Conservation (phyloP, 441 rosid species). For the Codiaeum variegatum region DNA sequence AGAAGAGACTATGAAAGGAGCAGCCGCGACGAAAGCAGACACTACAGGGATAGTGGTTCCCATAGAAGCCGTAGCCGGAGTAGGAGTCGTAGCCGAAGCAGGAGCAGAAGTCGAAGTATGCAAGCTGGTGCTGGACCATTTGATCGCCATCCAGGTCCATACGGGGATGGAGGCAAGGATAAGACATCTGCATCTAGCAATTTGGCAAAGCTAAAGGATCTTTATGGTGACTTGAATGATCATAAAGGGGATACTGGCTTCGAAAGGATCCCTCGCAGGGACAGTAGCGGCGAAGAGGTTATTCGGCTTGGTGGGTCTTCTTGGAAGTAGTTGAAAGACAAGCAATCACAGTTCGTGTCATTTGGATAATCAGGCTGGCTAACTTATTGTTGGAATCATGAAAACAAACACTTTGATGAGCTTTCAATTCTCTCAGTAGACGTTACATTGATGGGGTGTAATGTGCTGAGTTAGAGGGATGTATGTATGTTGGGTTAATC, state of each 20-base stretch:
- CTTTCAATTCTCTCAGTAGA: neutral
- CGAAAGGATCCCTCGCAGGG: slow-evolving; percentile 54
- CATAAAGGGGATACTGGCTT: slow-evolving; percentile 42
- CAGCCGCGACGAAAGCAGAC: slow-evolving; percentile 35
- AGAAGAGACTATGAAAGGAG: slow-evolving; percentile 44
- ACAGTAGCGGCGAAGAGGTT: slow-evolving; percentile 74
- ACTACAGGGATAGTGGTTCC: slow-evolving; percentile 36
- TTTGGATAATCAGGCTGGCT: neutral
- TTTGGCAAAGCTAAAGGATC: slow-evolving; percentile 84
- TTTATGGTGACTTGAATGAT: slow-evolving; percentile 66
- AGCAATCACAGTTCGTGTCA: neutral
- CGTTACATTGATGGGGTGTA: neutral
- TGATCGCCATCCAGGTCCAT: slow-evolving; percentile 53
- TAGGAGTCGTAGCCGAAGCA: slow-evolving; percentile 56
- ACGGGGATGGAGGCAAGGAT: slow-evolving; percentile 47
- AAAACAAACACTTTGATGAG: neutral
- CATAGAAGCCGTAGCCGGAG: slow-evolving; percentile 49
- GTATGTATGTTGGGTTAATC: neutral
- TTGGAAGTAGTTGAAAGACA: slow-evolving; percentile 50
- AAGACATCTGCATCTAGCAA: slow-evolving; percentile 55
- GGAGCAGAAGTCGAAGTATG: slow-evolving; percentile 63
- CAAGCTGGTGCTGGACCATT: slow-evolving; percentile 38
- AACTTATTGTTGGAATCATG: neutral
- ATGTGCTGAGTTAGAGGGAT: neutral
- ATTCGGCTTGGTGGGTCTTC: slow-evolving; percentile 84